Conservation (phyloP, 768 basidiomycete genomes). For the Agrocybe chaxingu region DNA sequence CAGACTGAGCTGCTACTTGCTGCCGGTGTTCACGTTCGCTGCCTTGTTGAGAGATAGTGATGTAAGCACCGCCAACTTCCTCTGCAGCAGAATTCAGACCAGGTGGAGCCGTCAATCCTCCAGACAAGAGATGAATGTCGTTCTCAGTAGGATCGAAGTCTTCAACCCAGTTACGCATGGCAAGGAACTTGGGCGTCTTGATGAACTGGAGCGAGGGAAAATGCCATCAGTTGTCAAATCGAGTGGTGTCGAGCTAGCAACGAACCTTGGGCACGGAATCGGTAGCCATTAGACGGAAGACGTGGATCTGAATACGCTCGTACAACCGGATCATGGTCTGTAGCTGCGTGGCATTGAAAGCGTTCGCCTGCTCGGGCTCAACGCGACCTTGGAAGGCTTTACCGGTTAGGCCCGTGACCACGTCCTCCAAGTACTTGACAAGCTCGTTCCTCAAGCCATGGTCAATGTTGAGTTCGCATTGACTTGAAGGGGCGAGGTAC, state of each 20-base stretch:
- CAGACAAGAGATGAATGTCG: constrained; percentile 53
- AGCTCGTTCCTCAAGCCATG: constrained; percentile 94
- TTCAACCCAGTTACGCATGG: constrained; percentile 75
- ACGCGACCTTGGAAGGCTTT: constrained; percentile 77
- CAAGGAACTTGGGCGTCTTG: constrained; percentile 80
- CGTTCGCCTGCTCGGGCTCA: constrained; percentile 74
- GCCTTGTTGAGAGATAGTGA: constrained; percentile 80
- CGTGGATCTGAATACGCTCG: constrained; percentile 94
- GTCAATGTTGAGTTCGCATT: constrained; percentile 97
- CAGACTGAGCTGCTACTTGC: constrained; percentile 24
- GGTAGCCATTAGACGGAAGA: constrained; percentile 97
- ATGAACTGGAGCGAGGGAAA: constrained; percentile 59
- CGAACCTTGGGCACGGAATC: constrained; percentile 96
- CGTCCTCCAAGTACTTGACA: constrained; percentile 88
- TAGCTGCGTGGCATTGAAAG: constrained; percentile 93
- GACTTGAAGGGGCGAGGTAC: constrained; percentile 93
- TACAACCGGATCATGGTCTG: constrained; percentile 92
- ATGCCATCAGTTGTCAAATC: background rate
- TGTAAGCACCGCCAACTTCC: constrained; percentile 81
- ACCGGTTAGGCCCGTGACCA: constrained; percentile 74
- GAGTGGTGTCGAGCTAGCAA: constrained; percentile 4
- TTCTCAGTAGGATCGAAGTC: constrained; percentile 68
- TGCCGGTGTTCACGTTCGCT: constrained; percentile 64
- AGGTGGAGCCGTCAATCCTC: constrained; percentile 62
- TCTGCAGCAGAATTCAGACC: constrained; percentile 60